phyloP scores from a whole-genome alignment of 768 basidiomycete genomes.

The Mycena capillaripes region DNA sequence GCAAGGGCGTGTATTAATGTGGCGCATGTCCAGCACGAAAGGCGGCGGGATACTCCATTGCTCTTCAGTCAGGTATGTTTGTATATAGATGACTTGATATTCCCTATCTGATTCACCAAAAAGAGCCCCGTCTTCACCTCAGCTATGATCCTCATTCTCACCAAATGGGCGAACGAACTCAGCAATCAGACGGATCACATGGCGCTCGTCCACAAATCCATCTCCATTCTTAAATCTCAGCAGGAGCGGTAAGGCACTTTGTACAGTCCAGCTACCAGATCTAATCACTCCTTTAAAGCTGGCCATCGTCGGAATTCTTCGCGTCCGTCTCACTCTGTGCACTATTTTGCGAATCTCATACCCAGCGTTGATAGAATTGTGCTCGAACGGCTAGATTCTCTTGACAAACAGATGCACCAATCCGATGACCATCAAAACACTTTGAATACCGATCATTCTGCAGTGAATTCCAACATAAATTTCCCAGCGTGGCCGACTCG shows the following conservation, averaged over 20 bases:
- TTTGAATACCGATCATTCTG: no score
- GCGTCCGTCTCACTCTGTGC: neutral
- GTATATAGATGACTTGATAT: neutral
- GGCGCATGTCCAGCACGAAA: neutral
- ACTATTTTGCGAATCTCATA: neutral
- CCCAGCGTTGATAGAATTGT: neutral
- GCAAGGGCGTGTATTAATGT: neutral
- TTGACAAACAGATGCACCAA: neutral
- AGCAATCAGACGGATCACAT: neutral
- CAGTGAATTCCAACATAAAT: neutral
- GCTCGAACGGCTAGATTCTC: neutral
- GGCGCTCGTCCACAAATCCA: neutral
- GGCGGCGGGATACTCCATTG: neutral
- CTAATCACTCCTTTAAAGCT: neutral
- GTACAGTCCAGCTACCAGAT: neutral
- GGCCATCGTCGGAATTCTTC: neutral
- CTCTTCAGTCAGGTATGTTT: slow-evolving; percentile 16
- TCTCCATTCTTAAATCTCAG: neutral
- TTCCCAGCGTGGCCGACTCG: no score
- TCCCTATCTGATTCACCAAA: no score
- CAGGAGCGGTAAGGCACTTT: neutral
- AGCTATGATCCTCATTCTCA: slow-evolving; percentile 8
- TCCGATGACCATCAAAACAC: no score
- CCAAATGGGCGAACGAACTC: neutral
- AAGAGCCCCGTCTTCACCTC: slow-evolving; percentile 20